Percentiles rank a stretch among this genome's conserved stretches.
Conservation (phyloP, 352 stramenopile species). For the Pythium sukuiense region DNA sequence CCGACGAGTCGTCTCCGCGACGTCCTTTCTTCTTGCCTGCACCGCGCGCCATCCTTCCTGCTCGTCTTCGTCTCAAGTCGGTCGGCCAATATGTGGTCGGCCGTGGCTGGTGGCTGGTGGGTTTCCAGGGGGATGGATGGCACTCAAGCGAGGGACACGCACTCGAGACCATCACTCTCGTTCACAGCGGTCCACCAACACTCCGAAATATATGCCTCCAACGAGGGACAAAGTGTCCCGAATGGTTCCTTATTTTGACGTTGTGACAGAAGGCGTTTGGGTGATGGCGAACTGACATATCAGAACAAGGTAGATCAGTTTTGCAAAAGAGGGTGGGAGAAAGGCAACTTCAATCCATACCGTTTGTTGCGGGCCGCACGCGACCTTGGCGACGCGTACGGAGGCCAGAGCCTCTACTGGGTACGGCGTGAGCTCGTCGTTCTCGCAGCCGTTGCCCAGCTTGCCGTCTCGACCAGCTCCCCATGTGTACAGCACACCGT, state of each 20-base stretch:
- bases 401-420: constrained; percentile 54
- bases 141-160: constrained; percentile 14
- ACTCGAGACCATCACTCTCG: constrained; percentile 21
- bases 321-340: constrained; percentile 19
- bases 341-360: constrained; percentile 26
- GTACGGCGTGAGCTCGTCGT: constrained; percentile 56
- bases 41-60: constrained; percentile 43
- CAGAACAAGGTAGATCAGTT: constrained; percentile 5
- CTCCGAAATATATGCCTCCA: neutral
- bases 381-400: constrained; percentile 52
- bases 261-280: constrained; percentile 36
- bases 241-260: constrained; percentile 12
- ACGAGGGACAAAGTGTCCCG: constrained; percentile 12
- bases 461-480: constrained; percentile 64
- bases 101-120: constrained; percentile 9
- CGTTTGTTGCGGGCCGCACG: constrained; percentile 61
- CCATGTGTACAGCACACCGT: constrained; percentile 72
- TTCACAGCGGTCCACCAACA: neutral
- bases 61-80: neutral
- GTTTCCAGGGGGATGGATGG: constrained; percentile 4
- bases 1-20: constrained; percentile 69
- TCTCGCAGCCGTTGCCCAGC: constrained; percentile 56
- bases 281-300: constrained; percentile 41
- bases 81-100: neutral
- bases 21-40: constrained; percentile 83